Conservation (phyloP, 768 basidiomycete genomes). For the Tylopilus balloui region DNA sequence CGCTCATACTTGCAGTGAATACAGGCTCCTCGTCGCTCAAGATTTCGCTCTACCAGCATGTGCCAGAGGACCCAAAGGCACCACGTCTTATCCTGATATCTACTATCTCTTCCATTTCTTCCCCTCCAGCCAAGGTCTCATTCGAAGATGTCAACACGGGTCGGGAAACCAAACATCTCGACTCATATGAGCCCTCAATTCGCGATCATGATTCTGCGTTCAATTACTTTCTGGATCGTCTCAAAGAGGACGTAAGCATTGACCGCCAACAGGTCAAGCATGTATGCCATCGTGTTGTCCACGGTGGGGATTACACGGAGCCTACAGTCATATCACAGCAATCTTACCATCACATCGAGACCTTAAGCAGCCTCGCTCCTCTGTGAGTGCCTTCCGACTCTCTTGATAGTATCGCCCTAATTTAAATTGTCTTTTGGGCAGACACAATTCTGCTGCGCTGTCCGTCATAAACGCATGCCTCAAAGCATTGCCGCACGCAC, state of each 20-base stretch:
- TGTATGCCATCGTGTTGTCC: slow-evolving; percentile 80
- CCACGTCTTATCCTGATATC: slow-evolving; percentile 47
- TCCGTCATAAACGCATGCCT: slow-evolving; percentile 60
- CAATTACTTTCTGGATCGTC: slow-evolving; percentile 48
- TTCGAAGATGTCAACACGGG: slow-evolving; percentile 28
- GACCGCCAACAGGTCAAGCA: slow-evolving; percentile 43
- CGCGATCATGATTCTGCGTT: slow-evolving; percentile 62
- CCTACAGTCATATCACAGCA: slow-evolving; percentile 66
- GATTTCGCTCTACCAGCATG: slow-evolving; percentile 57
- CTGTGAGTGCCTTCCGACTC: slow-evolving; percentile 43
- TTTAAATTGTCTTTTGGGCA: slow-evolving; percentile 19
- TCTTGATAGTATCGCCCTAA: neutral
- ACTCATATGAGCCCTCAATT: slow-evolving; percentile 35
- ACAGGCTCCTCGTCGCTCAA: slow-evolving; percentile 87
- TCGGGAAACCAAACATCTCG: slow-evolving; percentile 9
- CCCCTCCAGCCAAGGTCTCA: slow-evolving; percentile 50
- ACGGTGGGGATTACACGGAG: slow-evolving; percentile 75
- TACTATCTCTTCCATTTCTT: slow-evolving; percentile 53
- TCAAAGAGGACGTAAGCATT: slow-evolving; percentile 41
- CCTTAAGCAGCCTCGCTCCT: slow-evolving; percentile 76
- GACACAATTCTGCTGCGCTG: slow-evolving; percentile 61
- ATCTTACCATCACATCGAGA: slow-evolving; percentile 68
- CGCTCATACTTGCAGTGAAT: slow-evolving; percentile 65
- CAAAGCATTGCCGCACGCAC: slow-evolving; percentile 56
- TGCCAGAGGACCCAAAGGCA: slow-evolving; percentile 25